These are phyloP conservation scores for Lepraria neglecta DNA, from an alignment of 495 filamentous ascomycete species.

Conservation along the genomic window DNA sequence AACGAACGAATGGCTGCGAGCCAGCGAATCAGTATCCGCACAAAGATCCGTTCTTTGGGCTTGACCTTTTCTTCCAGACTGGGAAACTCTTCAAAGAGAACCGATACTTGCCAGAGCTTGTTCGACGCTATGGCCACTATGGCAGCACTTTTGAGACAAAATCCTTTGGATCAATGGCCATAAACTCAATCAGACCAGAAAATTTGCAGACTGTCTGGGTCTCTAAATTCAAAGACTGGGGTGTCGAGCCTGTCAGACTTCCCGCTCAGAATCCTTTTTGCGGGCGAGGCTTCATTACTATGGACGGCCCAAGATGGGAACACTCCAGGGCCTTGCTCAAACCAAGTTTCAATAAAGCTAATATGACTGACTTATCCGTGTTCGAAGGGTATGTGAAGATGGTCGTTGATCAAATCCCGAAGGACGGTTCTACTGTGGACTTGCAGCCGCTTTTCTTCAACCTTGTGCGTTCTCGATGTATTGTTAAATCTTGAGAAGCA, in stretches of 20 bases:
- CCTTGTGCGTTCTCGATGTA: slow-evolving; percentile 8
- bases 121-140: slow-evolving; percentile 29
- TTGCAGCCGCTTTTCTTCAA: slow-evolving; percentile 56
- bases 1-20: slow-evolving; percentile 25
- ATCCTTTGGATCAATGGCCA: slow-evolving; percentile 23
- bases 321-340: slow-evolving; percentile 35
- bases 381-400: slow-evolving; percentile 27
- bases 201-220: slow-evolving; percentile 20
- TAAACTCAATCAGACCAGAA: slow-evolving; percentile 20
- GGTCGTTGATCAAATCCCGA: slow-evolving; percentile 33
- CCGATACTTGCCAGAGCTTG: neutral
- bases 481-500: neutral
- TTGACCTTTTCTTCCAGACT: slow-evolving; percentile 30
- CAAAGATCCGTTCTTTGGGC: slow-evolving; percentile 31
- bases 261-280: slow-evolving; percentile 10
- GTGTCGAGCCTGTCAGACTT: slow-evolving; percentile 16
- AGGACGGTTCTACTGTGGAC: slow-evolving; percentile 49
- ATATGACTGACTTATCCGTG: slow-evolving; percentile 29
- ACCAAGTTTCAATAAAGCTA: slow-evolving; percentile 33
- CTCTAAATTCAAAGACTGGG: slow-evolving; percentile 8
- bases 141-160: slow-evolving; percentile 37
- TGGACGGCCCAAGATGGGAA: slow-evolving; percentile 36
- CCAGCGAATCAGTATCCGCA: slow-evolving; percentile 28
- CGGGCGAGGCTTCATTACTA: slow-evolving; percentile 32
- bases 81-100: slow-evolving; percentile 18